Evolutionary conservation across 371 early-diverging fungal species (phyloP).

Genomic region (Apophysomyces variabilis): DNA sequence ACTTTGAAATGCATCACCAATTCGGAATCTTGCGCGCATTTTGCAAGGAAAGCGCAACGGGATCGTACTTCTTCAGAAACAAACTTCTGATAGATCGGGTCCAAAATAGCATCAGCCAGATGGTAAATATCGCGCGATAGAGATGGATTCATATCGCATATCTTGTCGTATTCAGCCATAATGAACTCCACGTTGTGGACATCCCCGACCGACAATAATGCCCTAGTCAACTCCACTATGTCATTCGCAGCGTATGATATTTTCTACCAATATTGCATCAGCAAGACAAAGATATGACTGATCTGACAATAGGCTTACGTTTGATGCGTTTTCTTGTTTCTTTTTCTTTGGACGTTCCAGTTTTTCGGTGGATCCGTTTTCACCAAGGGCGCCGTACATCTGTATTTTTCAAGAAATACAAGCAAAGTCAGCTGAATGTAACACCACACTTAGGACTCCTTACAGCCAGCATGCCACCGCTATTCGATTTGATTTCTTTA

Average conservation of each 20-base stretch:
- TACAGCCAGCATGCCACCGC: constrained; percentile 44
- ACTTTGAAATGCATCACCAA: constrained; percentile 21
- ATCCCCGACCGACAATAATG: constrained; percentile 73
- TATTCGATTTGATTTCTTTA: constrained; percentile 44
- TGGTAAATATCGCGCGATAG: constrained; percentile 68
- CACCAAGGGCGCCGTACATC: constrained; percentile 49
- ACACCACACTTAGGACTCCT: not conserved
- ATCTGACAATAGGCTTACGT: constrained; percentile 9
- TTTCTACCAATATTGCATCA: not conserved
- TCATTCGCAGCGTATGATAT: constrained; percentile 50
- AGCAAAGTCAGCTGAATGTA: not conserved
- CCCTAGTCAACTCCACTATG: constrained; percentile 64
- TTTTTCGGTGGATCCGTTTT: constrained; percentile 44
- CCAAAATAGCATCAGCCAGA: constrained; percentile 58
- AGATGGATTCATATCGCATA: constrained; percentile 64
- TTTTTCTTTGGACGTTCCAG: constrained; percentile 21
- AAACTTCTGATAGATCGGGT: constrained; percentile 54
- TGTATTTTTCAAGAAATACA: not conserved
- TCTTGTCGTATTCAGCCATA: constrained; percentile 57
- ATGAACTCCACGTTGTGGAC: constrained; percentile 57
- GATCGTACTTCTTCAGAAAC: constrained; percentile 37
- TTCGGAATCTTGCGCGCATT: constrained; percentile 36
- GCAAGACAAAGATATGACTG: not conserved
- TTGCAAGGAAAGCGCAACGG: constrained; percentile 18
- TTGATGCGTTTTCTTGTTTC: constrained; percentile 7